Percentiles rank a stretch among this genome's conserved stretches.
These are phyloP conservation scores for Neoboletus magnificus DNA, from an alignment of 768 basidiomycete genomes.

Conservation along the genomic window DNA sequence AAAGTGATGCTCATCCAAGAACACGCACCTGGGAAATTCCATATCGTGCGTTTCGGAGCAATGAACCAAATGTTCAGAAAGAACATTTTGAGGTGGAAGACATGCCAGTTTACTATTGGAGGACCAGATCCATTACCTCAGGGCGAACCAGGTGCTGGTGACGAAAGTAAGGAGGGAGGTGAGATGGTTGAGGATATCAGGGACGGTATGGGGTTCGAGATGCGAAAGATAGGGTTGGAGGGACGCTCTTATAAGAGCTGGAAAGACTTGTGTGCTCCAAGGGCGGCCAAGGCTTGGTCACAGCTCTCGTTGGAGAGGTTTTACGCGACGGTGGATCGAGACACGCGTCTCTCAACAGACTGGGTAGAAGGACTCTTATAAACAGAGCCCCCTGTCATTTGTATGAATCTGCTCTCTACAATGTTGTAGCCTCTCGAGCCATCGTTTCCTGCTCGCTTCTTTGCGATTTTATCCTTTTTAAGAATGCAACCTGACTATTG, in stretches of 20 bases:
- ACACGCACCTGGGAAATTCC: not conserved
- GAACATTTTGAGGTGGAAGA: not conserved
- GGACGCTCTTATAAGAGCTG: not conserved
- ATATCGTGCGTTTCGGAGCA: not conserved
- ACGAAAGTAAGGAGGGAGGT: not conserved
- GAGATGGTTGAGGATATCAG: not conserved
- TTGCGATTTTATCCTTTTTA: no score
- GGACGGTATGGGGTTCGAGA: not conserved
- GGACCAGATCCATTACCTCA: not conserved
- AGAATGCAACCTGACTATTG: no score
- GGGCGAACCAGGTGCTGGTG: not conserved
- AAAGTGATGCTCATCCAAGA: not conserved
- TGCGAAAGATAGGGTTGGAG: not conserved
- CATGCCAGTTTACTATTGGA: not conserved
- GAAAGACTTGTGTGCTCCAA: not conserved
- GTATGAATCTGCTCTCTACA: no score
- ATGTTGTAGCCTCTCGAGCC: no score
- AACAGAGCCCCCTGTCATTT: not conserved
- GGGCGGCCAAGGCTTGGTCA: not conserved
- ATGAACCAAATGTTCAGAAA: not conserved
- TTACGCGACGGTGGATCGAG: not conserved
- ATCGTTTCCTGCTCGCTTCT: no score
- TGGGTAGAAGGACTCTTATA: not conserved
- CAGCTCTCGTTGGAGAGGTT: not conserved
- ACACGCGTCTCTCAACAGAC: not conserved